Evolutionary conservation across 495 filamentous ascomycete species (phyloP).

Genomic region (Friedmanniomyces endolithicus): DNA sequence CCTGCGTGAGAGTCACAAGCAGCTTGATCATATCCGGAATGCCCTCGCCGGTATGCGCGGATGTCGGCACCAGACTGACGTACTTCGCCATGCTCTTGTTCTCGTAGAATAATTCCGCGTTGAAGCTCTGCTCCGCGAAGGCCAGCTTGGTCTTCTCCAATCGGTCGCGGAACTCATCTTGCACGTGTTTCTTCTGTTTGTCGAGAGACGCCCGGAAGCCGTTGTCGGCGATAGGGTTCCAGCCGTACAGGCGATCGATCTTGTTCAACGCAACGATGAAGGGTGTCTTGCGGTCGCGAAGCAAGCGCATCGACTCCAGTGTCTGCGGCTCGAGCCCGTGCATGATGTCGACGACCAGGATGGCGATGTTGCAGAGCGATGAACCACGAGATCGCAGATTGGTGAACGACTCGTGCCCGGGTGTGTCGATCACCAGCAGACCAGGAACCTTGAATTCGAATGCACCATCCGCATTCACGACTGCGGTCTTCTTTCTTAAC

Average conservation of each 20-base stretch:
- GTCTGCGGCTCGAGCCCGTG: slow-evolving; percentile 98
- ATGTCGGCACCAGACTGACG: slow-evolving; percentile 92
- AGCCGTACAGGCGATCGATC: slow-evolving; percentile 97
- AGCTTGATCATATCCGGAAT: slow-evolving; percentile 99
- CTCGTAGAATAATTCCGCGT: slow-evolving; percentile 90
- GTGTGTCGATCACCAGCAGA: slow-evolving; percentile 94
- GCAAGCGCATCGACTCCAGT: slow-evolving; percentile 87
- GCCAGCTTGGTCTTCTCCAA: slow-evolving; percentile 84
- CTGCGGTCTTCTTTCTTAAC: slow-evolving; percentile 75
- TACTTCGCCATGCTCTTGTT: slow-evolving; percentile 92
- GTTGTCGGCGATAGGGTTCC: slow-evolving; percentile 97
- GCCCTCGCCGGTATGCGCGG: slow-evolving; percentile 94
- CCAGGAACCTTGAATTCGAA: slow-evolving; percentile 98
- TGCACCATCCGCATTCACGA: slow-evolving; percentile 77
- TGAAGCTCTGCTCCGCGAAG: slow-evolving; percentile 94
- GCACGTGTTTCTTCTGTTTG: slow-evolving; percentile 84
- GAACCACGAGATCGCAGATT: slow-evolving; percentile 93
- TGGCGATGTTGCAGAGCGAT: slow-evolving; percentile 97
- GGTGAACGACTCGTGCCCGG: slow-evolving; percentile 99
- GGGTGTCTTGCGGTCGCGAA: slow-evolving; percentile 87
- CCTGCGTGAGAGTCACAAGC: slow-evolving; percentile 79
- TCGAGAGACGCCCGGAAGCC: slow-evolving; percentile 86
- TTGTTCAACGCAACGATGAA: slow-evolving; percentile 99
- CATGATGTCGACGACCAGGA: slow-evolving; percentile 99
- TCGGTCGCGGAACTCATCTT: slow-evolving; percentile 87